phyloP scores from a whole-genome alignment of 23 red algal species.

The Gracilariopsis chorda region DNA sequence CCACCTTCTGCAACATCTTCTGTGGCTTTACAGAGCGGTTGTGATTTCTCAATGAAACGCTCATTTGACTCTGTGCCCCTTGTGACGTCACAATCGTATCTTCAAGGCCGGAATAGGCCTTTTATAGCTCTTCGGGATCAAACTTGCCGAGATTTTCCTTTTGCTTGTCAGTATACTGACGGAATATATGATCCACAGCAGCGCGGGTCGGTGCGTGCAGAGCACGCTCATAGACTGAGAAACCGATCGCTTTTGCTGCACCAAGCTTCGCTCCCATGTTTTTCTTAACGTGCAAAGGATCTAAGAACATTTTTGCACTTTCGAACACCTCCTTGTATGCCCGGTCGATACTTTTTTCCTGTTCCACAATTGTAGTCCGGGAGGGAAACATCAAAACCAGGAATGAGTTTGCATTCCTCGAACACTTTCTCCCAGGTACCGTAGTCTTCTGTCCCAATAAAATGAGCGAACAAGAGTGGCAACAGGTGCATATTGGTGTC shows the following conservation, averaged over 20 bases:
- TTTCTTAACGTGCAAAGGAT: slow-evolving; percentile 38
- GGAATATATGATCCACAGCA: neutral
- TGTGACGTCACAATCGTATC: slow-evolving; percentile 12
- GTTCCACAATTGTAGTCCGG: slow-evolving; percentile 23
- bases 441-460: slow-evolving; percentile 1
- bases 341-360: slow-evolving; percentile 31
- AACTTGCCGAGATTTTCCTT: neutral
- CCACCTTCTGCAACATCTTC: slow-evolving; percentile 39
- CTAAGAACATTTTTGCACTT: slow-evolving; percentile 25
- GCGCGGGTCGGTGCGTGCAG: slow-evolving; percentile 23
- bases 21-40: slow-evolving; percentile 37
- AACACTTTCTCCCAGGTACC: slow-evolving; percentile 17
- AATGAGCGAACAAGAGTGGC: slow-evolving; percentile 29
- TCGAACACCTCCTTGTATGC: slow-evolving; percentile 26
- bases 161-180: neutral
- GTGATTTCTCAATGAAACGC: neutral
- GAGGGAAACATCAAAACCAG: neutral
- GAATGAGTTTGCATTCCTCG: neutral
- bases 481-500: slow-evolving; percentile 32
- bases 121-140: slow-evolving; percentile 6
- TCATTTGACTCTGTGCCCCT: slow-evolving; percentile 25
- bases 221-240: neutral
- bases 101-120: neutral
- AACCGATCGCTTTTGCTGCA: slow-evolving; percentile 1
- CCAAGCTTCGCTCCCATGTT: slow-evolving; percentile 14